Evolutionary conservation across 1,284 basidiomycete species (phyloP), one percentile per base, ranked within the genome.

Genomic region (Lignosus rhinocerotis): DNA sequence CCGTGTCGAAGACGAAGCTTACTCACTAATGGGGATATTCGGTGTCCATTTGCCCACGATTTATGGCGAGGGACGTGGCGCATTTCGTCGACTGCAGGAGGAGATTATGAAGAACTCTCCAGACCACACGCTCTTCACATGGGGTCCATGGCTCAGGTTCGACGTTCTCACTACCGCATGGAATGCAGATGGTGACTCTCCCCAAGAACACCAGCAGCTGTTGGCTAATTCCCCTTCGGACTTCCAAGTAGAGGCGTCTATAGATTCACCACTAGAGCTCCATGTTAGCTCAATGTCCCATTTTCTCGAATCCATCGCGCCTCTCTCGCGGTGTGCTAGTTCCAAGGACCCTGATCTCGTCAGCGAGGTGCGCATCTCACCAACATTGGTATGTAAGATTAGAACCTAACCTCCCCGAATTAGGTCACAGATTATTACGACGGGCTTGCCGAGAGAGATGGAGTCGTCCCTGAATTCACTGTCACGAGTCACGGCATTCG

Each of bases 21-120:
- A 55, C 39, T 19, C 39, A 11, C 53, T 55, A n/a, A 55, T 55
- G 47, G 53, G 53, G 10, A 48, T 55, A 10, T 55, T 55, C 46
- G 39, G 39, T 6, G 53, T 55, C 25, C 16, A 34, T 39, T 42
- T 55, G n/a, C 39, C 30, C 31, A 49, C 46, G 11, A 48, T 47
- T 46, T 55, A 55, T 33, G 46, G 53, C 11, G 53, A 55, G n/a
- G 46, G 47, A 8, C 38, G 21, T 4, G n/a, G 42, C 3, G 53
- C 53, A 12, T 55, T 55, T 32, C n/a, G 47, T 4, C 38, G 30
- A 6, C 17, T 55, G n/a, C 53, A 55, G 31, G 46, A 55, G 31
- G 46, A 55, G 46, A 55, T 55, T 17, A 32, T 55, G 30, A 55
- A 55, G 53, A 42, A 25, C 31, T 16, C 32, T 21, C 39, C 53